Conservation (phyloP, 164 flowering plant genomes). For the Umbellularia californica region DNA sequence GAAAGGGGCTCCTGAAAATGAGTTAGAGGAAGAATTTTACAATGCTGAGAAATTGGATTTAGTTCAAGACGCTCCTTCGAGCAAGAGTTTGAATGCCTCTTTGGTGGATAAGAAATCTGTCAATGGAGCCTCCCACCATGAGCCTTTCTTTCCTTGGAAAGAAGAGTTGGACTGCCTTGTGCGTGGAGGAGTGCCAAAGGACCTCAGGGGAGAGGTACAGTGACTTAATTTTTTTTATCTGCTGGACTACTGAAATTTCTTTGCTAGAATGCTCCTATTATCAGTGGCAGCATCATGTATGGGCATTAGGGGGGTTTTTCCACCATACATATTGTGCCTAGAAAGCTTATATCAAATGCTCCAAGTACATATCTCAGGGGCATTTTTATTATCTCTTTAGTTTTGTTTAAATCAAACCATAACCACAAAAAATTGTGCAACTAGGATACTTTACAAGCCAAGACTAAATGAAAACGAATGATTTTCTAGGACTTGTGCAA, state of each 20-base stretch:
- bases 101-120: slow-evolving; percentile 15
- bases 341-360: too few species aligned
- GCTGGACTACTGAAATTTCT: too few species aligned
- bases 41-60: slow-evolving; percentile 81
- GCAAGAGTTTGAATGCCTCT: slow-evolving; percentile 24
- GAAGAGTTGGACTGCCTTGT: slow-evolving; percentile 90
- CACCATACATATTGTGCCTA: too few species aligned
- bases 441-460: not conserved
- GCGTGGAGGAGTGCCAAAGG: slow-evolving; percentile 95
- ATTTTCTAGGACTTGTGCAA: not conserved
- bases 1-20: slow-evolving; percentile 35
- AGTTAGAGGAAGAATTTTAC: slow-evolving; percentile 89
- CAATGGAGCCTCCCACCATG: slow-evolving; percentile 24
- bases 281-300: too few species aligned
- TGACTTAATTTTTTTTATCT: too few species aligned
- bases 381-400: too few species aligned
- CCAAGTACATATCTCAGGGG: too few species aligned
- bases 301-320: too few species aligned
- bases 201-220: slow-evolving; percentile 90
- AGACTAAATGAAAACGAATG: not conserved
- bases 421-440: too few species aligned
- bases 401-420: too few species aligned
- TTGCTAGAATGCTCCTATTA: too few species aligned
- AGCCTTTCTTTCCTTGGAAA: slow-evolving; percentile 58
- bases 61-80: slow-evolving; percentile 44